Evolutionary conservation across 345 rosid genomes (phyloP), one percentile per base, ranked within the genome.

Genomic region (Hypericum androsaemum): DNA sequence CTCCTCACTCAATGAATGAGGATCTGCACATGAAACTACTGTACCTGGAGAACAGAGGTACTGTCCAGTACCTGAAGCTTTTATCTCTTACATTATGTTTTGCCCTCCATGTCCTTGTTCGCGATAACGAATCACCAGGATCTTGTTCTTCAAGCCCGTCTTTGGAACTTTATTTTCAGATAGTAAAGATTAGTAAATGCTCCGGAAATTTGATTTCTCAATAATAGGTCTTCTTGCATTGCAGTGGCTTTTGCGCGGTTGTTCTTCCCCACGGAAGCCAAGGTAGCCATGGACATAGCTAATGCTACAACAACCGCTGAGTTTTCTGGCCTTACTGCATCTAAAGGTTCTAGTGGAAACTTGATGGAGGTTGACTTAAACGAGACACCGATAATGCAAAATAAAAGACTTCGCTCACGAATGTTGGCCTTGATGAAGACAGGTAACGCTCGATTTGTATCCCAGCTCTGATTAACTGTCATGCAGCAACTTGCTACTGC

Each of bases 11-110:
- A n/a, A 37, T 67, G 48, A 67, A 75, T 7, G 95, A 92, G 66
- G 90, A 92, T 85, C 66, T 88, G 43, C 88, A 81, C 63, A 85
- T 88, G 95, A 88, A 78, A 62, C 71, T 92, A 54, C 59, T 85
- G 11, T 85, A 92, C 77, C 75, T 92, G 58, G 98, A 92, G 78
- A 92, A 88, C 61, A 70, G 98, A 88, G 98, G 98, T 92, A 72
- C 37, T 57, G 12, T 53, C 54, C 43, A 53, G 41, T 17, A 12
- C 38, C 57, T 46, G 43, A 47, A 39, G 2, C n/a, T 22, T 43
- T 12, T 36, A 12, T 47, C 32, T 22, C 32, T 22, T 22, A 22
- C 32, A 22, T n/a, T n/a, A n/a, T n/a, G n/a, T n/a, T n/a, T n/a
- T n/a, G n/a, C n/a, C n/a, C n/a, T n/a, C n/a, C n/a, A n/a, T n/a